These are phyloP conservation scores for Saraca asoca DNA, from an alignment of 331 rosid genomes.

Conservation along the genomic window DNA sequence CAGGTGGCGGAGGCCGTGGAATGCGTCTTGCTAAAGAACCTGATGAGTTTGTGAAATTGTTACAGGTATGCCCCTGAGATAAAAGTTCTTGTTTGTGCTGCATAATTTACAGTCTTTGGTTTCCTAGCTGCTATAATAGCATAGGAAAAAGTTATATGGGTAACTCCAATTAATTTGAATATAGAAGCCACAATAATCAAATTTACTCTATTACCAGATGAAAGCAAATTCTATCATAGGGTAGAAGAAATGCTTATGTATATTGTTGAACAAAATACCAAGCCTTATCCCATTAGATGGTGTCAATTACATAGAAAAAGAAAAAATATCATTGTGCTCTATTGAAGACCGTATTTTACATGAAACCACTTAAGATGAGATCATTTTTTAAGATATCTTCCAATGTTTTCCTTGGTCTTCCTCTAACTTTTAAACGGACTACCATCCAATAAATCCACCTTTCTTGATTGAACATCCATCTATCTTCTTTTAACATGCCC, in stretches of 20 bases:
- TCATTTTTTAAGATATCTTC: too few species aligned
- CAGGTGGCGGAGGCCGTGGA: conserved; percentile 99
- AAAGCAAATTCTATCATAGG: conserved; percentile 5
- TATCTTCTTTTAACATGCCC: too few species aligned
- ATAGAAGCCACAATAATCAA: conserved; percentile 13
- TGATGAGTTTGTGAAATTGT: conserved; percentile 93
- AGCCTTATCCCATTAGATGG: too few species aligned
- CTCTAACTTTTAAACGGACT: too few species aligned
- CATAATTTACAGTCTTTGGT: conserved; percentile 15
- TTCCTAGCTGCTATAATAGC: conserved; percentile 21
- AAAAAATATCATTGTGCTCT: too few species aligned
- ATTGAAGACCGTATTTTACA: too few species aligned
- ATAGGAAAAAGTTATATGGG: conserved; percentile 10
- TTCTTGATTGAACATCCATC: too few species aligned
- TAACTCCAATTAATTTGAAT: background rate
- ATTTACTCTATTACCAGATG: conserved; percentile 17
- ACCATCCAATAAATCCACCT: too few species aligned
- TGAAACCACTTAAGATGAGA: too few species aligned
- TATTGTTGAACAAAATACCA: too few species aligned
- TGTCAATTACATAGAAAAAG: too few species aligned
- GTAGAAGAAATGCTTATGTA: background rate
- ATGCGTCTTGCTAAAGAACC: conserved; percentile 99
- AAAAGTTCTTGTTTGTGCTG: conserved; percentile 21
- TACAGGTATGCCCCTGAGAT: conserved; percentile 60
- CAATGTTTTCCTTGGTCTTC: too few species aligned